Base-by-base conservation (phyloP, 495 filamentous ascomycete species). In the Penicillium samsonianum region DNA sequence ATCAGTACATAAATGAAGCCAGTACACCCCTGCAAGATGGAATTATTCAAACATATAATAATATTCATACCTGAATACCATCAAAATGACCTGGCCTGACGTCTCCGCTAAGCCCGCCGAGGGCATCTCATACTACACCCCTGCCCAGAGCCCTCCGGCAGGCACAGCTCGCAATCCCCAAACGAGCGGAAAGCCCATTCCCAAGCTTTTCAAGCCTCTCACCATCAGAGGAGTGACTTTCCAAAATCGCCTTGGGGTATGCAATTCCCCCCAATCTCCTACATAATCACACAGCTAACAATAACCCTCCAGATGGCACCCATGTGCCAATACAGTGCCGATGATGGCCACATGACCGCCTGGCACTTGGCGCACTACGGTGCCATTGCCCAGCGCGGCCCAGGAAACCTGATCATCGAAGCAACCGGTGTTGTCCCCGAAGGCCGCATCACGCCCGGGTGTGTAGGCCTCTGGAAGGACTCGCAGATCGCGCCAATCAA, bases 401-500 rank as follows among this genome's bases (percentile, higher is more conserved):
- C 87, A 1, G 87, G 84, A 1, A 73, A 90, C 9, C 67, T 83
- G 43, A 84, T 91, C 58, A 79, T 91, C 30, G 90, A 94, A 72
- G 88, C 89, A 12, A 90, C 88, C 0, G 79, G 83, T 23, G 87
- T 93, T 8, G 67, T 78, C 1, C 77, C 89, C 8, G 78, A 91
- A 57, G 90, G 90, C n/a, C 78, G 90, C 3, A 92, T 93, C 72
- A 86, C 88, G 1, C 90, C 90, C 0, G 77, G 89, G 57, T 85
- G 87, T 61, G 65, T 76, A 3, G 90, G 90, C 6, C 67, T 93
- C 17, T 94, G 89, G 90, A 77, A 84, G 45, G 90, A 93, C 66
- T 78, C 75, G 1, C 90, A 92, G 56, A 83, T 90, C 60, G 83
- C 73, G 25, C 80, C 79, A 1, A 61, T 92, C 53, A 78, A 76